Percentiles rank a stretch among this genome's conserved stretches.
These are phyloP conservation scores for Aegle marmelos DNA, from an alignment of 345 rosid genomes.

Conservation along the genomic window DNA sequence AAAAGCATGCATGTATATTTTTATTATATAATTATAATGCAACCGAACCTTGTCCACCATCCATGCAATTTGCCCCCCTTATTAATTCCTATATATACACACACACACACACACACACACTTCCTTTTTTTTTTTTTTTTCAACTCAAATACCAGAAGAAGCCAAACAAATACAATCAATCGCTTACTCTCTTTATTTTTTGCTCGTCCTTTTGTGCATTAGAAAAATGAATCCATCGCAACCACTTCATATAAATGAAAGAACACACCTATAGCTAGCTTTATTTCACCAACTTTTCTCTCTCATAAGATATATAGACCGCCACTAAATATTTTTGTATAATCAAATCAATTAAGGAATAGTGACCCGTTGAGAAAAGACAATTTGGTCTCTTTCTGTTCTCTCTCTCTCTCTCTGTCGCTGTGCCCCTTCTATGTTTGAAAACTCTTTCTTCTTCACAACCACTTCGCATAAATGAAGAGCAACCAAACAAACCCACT, in stretches of 20 bases:
- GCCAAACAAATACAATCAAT: not conserved
- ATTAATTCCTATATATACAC: not conserved
- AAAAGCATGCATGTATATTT: not conserved
- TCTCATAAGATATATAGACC: not conserved
- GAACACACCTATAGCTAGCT: not conserved
- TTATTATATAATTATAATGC: not conserved
- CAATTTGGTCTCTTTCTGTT: not conserved
- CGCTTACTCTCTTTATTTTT: too few relatives aligned
- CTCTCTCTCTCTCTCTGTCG: not conserved
- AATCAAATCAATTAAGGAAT: not conserved
- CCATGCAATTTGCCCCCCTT: slow-evolving; percentile 5
- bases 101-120: too few relatives aligned
- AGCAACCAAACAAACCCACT: slow-evolving; percentile 5
- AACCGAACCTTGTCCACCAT: slow-evolving; percentile 1
- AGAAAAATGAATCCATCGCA: not conserved
- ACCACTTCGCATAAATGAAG: slow-evolving; percentile 23
- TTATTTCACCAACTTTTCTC: slow-evolving; percentile 7
- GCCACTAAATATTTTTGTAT: not conserved
- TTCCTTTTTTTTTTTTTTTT: too few relatives aligned
- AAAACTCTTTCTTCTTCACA: slow-evolving; percentile 10
- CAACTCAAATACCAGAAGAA: not conserved
- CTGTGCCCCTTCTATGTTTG: slow-evolving; percentile 14
- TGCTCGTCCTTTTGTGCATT: not conserved
- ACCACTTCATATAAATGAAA: slow-evolving; percentile 14
- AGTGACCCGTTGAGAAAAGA: not conserved